A percentile compares a stretch with the other conserved stretches of the same genome.
Conservation (phyloP, 768 basidiomycete genomes). For the Cytidiella melzeri region DNA sequence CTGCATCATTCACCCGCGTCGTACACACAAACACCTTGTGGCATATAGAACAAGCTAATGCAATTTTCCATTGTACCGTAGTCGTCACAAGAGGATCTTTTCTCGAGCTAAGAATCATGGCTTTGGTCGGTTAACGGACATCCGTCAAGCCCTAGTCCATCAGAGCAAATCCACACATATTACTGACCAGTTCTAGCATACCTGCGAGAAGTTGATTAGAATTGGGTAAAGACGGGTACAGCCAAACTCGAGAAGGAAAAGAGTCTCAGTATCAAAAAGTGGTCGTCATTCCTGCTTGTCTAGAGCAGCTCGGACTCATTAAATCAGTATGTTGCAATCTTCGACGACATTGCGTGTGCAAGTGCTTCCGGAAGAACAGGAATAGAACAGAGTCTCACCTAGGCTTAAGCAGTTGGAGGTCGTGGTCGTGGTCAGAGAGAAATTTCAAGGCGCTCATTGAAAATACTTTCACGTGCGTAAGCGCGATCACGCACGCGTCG, state of each 20-base stretch:
- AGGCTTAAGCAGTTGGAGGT: no score
- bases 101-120: no score
- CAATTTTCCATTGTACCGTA: no score
- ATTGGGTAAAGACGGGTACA: neutral
- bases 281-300: conserved; percentile 23
- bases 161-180: no score
- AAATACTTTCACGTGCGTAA: neutral
- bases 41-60: no score
- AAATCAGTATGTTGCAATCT: conserved; percentile 26
- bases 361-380: neutral
- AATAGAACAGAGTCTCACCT: neutral
- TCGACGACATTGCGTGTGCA: conserved; percentile 12
- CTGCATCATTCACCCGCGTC: no score
- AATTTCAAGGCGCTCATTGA: neutral
- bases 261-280: conserved; percentile 20
- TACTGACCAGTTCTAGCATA: no score
- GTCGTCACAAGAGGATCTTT: no score
- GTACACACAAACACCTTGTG: no score
- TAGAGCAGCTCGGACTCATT: conserved; percentile 25
- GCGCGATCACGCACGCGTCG: conserved; percentile 2
- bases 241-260: neutral
- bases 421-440: neutral
- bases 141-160: no score
- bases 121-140: no score
- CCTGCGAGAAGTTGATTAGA: no score